These are phyloP conservation scores for Apiotrichum veenhuisii DNA, from an alignment of 1,284 basidiomycete species.

Conservation along the genomic window DNA sequence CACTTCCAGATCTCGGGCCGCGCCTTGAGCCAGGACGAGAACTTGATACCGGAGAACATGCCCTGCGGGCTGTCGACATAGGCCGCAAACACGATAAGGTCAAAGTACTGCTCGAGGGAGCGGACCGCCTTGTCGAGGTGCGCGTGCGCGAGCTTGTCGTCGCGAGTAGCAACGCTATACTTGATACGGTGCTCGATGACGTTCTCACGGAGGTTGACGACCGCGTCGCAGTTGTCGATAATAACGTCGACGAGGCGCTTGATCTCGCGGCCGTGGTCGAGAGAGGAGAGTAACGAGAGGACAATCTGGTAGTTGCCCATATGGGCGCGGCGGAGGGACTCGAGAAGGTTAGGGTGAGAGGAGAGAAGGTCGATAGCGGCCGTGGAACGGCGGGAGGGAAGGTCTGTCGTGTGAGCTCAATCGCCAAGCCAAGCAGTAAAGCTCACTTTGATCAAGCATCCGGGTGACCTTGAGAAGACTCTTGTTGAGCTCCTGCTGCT, in stretches of 20 bases:
- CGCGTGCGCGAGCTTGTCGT: conserved; percentile 55
- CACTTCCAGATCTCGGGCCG: conserved; percentile 93
- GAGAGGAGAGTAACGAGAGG: conserved; percentile 78
- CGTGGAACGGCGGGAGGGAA: conserved; percentile 51
- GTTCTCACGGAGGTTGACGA: conserved; percentile 83
- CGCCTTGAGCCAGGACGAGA: conserved; percentile 82
- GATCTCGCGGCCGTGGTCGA: conserved; percentile 74
- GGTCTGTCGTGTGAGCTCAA: conserved; percentile 29
- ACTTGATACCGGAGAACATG: conserved; percentile 64
- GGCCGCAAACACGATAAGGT: conserved; percentile 88
- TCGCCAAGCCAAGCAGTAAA: too few relatives aligned
- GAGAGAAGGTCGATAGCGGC: conserved; percentile 80
- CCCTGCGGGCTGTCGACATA: conserved; percentile 72
- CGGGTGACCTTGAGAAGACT: conserved; percentile 79
- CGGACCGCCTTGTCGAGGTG: conserved; percentile 51
- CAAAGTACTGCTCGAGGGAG: conserved; percentile 67
- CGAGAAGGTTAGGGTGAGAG: conserved; percentile 70
- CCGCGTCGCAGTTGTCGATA: conserved; percentile 84
- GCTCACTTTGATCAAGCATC: conserved; percentile 61
- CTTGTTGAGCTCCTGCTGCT: conserved; percentile 77
- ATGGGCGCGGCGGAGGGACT: conserved; percentile 78
- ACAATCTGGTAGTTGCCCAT: conserved; percentile 87
- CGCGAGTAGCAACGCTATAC: conserved; percentile 75
- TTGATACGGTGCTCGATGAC: conserved; percentile 76
- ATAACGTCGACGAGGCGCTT: conserved; percentile 84